Conservation (phyloP, 768 basidiomycete species). For the Obba rivulosa region DNA sequence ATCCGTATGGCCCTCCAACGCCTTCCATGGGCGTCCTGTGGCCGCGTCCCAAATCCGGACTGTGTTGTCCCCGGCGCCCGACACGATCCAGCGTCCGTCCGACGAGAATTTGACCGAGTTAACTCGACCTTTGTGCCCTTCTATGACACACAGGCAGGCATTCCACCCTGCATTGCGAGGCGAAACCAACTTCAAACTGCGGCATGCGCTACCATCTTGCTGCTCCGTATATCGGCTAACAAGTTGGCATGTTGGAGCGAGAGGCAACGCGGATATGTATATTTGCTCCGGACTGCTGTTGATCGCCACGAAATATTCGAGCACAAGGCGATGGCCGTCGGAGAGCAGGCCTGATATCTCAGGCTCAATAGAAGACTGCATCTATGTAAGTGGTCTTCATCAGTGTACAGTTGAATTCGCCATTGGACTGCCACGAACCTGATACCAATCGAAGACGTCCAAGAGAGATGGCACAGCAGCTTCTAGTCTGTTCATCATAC, state of each 20-base stretch:
- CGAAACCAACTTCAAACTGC: not conserved
- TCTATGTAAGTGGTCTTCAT: not conserved
- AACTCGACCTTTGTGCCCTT: not conserved
- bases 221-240: not conserved
- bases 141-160: not conserved
- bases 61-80: not conserved
- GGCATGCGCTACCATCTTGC: too few relatives aligned
- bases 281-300: not conserved
- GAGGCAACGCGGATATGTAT: not conserved
- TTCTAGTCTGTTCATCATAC: conserved; percentile 2
- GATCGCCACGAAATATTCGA: not conserved
- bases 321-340: not conserved
- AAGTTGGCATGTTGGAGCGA: not conserved
- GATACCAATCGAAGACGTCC: not conserved
- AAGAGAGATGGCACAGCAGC: not conserved
- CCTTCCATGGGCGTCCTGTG: not conserved
- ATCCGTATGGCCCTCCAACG: not conserved
- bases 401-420: not conserved
- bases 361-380: not conserved
- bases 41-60: not conserved
- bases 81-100: not conserved
- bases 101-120: not conserved
- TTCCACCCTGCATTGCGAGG: not conserved
- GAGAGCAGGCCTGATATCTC: not conserved
- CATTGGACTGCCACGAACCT: not conserved